Evolutionary conservation across 495 filamentous ascomycete genomes (phyloP), one percentile per base, ranked within the genome.

Genomic region (Neurospora cerealis): DNA sequence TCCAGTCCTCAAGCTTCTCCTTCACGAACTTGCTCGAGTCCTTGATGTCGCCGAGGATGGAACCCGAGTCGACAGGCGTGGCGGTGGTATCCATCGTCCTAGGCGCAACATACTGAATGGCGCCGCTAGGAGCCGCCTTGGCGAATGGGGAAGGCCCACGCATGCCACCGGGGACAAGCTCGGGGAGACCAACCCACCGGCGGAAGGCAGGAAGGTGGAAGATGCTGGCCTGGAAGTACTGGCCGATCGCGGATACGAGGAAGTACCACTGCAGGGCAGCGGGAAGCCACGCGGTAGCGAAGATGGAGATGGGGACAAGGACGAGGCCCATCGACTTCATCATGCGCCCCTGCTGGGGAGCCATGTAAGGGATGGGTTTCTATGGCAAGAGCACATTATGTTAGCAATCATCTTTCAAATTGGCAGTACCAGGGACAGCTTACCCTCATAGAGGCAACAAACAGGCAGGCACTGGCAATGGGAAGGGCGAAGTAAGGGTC

Each of bases 401-500:
- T 15, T 69, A 69, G 62, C 32, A 48, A 10, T 41, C 24, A 62
- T 62, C 28, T 28, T 62, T 28, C 21, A 9, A 69, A 41, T 4
- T 11, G 15, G 19, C 10, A 8, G 34, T 19, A 44, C 10, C 24
- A 32, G 6, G 19, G 32, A 40, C 1, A 72, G 86, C 87, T 48
- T 85, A 93, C 91, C 82, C 82, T 86, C 39, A 93, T 80, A 70
- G 89, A 84, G 11, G 83, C 69, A 72, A 88, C 86, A 76, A 92
- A 84, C 11, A 86, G 69, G 3, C 75, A 73, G 3, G 86, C 84
- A 4, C 88, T 84, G 2, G 80, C 28, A 8, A 88, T 34, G 0
- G 96, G 96, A n/a, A 98, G 79, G 42, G 95, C 82, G 74, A 84
- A 93, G 69, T 83, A 88, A 0, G 96, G 95, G 80, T 99, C 96